Evolutionary conservation across 768 basidiomycete genomes (phyloP).

Genomic region (Astraeus odoratus): DNA sequence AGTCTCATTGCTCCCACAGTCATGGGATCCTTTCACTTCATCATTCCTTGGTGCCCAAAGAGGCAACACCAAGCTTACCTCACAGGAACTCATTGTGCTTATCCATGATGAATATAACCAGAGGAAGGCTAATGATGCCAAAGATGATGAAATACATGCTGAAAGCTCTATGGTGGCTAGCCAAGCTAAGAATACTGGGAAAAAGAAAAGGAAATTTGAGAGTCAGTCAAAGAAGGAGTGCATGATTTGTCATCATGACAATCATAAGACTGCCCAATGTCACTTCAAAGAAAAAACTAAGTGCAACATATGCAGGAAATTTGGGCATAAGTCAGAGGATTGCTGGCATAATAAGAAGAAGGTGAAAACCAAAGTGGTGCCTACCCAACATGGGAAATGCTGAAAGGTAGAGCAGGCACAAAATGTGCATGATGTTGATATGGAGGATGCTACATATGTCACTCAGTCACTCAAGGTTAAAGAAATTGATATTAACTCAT

Average conservation of each 20-base stretch:
- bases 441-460: not conserved
- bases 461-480: no score
- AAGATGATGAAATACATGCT: not conserved
- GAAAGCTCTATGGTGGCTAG: not conserved
- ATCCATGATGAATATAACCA: not conserved
- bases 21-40: not conserved
- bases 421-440: not conserved
- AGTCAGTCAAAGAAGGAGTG: not conserved
- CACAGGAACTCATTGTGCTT: not conserved
- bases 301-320: not conserved
- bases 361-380: not conserved
- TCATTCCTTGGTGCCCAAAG: slow-evolving; percentile 1
- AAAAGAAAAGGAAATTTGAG: no score
- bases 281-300: no score
- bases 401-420: not conserved
- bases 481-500: no score
- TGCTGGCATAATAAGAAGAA: not conserved
- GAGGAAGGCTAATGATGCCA: not conserved
- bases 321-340: not conserved
- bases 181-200: no score
- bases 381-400: not conserved
- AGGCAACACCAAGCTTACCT: not conserved
- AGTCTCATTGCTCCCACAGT: not conserved
- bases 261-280: no score
- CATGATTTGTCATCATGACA: not conserved